phyloP scores from a whole-genome alignment of 75 land plant genomes.

The Pinus taeda region DNA sequence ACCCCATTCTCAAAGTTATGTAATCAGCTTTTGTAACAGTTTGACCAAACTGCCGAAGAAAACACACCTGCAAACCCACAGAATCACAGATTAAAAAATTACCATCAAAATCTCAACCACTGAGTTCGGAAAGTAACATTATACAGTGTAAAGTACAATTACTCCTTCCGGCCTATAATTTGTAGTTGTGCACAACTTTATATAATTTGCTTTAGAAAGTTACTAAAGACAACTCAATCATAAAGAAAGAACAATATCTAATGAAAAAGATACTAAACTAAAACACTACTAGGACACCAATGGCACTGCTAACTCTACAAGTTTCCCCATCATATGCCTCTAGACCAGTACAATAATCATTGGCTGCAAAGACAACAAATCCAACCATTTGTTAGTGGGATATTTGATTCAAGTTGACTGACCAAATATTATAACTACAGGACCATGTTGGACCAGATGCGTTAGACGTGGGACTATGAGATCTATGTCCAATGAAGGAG shows the following conservation, averaged over 20 bases:
- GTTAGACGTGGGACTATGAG: too few species aligned
- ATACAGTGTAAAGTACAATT: too few species aligned
- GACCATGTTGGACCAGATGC: too few species aligned
- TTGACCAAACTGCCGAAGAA: constrained; percentile 80
- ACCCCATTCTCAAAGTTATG: constrained; percentile 71
- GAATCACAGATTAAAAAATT: not conserved
- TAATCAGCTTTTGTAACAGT: constrained; percentile 81
- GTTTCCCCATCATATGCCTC: too few species aligned
- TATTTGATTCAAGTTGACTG: too few species aligned
- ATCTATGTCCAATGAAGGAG: too few species aligned
- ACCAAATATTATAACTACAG: too few species aligned
- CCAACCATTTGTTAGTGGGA: not conserved
- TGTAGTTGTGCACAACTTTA: not conserved
- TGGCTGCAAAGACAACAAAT: not conserved
- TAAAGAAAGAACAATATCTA: not conserved
- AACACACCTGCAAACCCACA: constrained; percentile 54
- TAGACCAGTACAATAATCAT: constrained; percentile 1
- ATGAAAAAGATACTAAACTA: not conserved
- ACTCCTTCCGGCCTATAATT: not conserved
- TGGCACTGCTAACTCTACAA: not conserved
- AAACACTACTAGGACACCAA: not conserved
- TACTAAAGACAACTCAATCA: not conserved
- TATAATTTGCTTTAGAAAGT: not conserved
- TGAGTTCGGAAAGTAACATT: not conserved
- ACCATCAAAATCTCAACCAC: not conserved